Evolutionary conservation across 2,329 filamentous ascomycete species (phyloP), one percentile per base, ranked within the genome.

Genomic region (Nannizziopsis arthrosporioides): DNA sequence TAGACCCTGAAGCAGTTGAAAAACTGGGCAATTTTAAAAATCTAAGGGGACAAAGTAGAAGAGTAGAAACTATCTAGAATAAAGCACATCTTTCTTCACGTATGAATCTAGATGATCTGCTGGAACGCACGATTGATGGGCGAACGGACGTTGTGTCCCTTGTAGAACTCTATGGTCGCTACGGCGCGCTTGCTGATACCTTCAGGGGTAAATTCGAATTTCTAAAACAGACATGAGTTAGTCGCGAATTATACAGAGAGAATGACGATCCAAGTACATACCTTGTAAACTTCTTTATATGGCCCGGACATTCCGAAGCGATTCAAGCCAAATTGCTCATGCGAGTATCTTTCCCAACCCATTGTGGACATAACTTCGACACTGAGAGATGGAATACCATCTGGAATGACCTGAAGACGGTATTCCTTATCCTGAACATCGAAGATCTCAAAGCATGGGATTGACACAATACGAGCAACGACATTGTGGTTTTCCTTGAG

Each of bases 241-340:
- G 30, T 34, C 35, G 42, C 9, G 18, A 12, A 10, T 27, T 7
- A 19, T 2, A 10, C 18, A 31, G 30, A 15, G 39, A 1, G n/a
- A 3, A 19, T 6, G 31, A 18, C 12, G 36, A 41, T 11, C 5
- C 4, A 42, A 36, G n/a, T 51, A 69, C 77, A 71, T 75, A 75
- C 85, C 77, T 85, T 84, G 80, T 98, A 98, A 53, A 98, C 88
- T 63, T 96, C 83, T 82, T 90, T 90, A 78, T 96, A 96, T 58
- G 90, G 84, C 63, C 90, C 92, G 49, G 86, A 94, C 58, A 90
- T 90, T 81, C 92, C 92, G 71, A 98, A 98, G 68, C 92, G 81
- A 84, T 98, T 98, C 58, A 98, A 81, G 68, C 92, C 92, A 64
- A 98, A 98, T 76, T 98, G 92, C 81, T 98, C 92, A 73, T 98